Evolutionary conservation across 495 filamentous ascomycete species (phyloP).

Genomic region (Aspergillus ellipticus): DNA sequence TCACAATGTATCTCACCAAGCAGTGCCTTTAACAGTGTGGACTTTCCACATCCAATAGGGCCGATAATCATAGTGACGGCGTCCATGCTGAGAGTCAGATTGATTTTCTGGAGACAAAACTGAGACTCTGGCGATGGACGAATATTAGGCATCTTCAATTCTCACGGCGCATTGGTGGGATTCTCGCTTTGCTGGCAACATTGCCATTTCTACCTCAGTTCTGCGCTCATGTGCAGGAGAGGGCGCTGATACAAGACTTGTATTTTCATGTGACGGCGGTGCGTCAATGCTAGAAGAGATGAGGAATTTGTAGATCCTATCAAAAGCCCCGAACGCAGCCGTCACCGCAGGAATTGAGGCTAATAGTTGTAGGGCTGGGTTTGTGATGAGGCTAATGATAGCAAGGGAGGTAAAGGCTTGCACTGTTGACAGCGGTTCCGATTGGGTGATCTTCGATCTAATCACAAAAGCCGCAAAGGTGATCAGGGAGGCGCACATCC

Average conservation of each 20-base stretch:
- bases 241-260: too few species aligned
- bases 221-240: not conserved
- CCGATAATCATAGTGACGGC: constrained; percentile 51
- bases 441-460: constrained; percentile 7
- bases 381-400: constrained; percentile 44
- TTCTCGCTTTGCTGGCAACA: not conserved
- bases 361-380: constrained; percentile 39
- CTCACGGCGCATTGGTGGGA: not conserved
- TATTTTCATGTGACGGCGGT: not conserved
- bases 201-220: not conserved
- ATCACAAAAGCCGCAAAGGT: constrained; percentile 34
- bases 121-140: not conserved
- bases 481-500: constrained; percentile 31
- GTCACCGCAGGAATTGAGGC: constrained; percentile 35
- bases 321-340: constrained; percentile 41
- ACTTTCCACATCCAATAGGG: constrained; percentile 54
- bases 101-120: not conserved
- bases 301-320: constrained; percentile 48
- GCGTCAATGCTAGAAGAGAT: constrained; percentile 1
- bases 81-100: constrained; percentile 25
- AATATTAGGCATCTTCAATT: not conserved
- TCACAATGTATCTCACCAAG: constrained; percentile 45
- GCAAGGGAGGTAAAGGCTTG: constrained; percentile 47
- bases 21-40: constrained; percentile 46
- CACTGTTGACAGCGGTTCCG: constrained; percentile 23